Percentiles rank a stretch among this genome's conserved stretches.
Evolutionary conservation across 2,329 filamentous ascomycete genomes (phyloP).

Genomic region (Epichloe scottii): DNA sequence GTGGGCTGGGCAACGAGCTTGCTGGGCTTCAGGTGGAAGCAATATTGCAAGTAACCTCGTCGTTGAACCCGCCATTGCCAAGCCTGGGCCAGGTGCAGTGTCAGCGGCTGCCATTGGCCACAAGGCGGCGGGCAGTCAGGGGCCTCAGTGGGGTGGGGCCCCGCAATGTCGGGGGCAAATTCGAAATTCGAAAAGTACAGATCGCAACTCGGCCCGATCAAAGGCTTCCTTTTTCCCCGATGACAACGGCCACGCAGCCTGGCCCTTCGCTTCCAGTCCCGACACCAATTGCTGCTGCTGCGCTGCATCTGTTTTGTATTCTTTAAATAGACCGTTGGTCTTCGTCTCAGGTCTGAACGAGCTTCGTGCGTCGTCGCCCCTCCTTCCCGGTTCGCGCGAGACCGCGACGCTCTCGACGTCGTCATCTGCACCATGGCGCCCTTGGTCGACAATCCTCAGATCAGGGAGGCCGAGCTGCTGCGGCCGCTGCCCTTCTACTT

Average conservation of each 20-base stretch:
- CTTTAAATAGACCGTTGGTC: background rate
- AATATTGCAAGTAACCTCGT: too few relatives aligned
- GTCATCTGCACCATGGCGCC: slow-evolving; percentile 43
- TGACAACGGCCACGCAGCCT: slow-evolving; percentile 4
- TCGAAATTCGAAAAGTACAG: slow-evolving; percentile 5
- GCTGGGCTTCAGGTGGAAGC: slow-evolving; percentile 19
- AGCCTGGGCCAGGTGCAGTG: background rate
- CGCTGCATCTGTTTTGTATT: background rate
- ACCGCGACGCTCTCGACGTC: slow-evolving; percentile 1
- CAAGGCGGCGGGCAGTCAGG: background rate
- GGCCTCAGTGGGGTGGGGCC: background rate
- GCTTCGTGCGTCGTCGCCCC: background rate
- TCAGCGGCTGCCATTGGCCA: background rate
- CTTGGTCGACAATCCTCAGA: slow-evolving; percentile 86
- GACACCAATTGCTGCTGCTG: background rate
- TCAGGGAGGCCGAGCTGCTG: slow-evolving; percentile 76
- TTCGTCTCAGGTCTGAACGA: background rate
- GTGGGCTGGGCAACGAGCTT: slow-evolving; percentile 32
- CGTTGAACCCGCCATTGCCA: too few relatives aligned
- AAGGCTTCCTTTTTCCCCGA: slow-evolving; percentile 1
- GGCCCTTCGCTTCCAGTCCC: background rate
- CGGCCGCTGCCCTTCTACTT: slow-evolving; percentile 70
- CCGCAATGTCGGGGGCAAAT: background rate
- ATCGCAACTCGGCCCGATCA: background rate
- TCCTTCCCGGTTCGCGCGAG: background rate